Evolutionary conservation across 2,329 filamentous ascomycete species (phyloP), one percentile per base, ranked within the genome.

Genomic region (Aspergillus sp.): DNA sequence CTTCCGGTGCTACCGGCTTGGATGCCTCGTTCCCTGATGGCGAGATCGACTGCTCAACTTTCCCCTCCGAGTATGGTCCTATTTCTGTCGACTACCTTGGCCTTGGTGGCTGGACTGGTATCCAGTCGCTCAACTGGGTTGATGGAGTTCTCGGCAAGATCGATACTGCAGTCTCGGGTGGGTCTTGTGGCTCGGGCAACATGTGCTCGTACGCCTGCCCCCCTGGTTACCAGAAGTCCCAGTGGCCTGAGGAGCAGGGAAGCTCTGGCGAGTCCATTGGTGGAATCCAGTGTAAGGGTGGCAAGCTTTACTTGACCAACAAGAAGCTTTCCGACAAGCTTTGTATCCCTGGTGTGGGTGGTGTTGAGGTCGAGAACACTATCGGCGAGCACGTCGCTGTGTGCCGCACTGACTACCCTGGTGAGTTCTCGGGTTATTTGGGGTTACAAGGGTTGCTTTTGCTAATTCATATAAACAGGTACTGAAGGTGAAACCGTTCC

Each of bases 341-440:
- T 34, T 99, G 95, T 77, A 85, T 89, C 68, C 66, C 77, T 32
- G 92, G 93, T 61, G 83, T 84, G 49, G 85, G 86, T 41, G 85
- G 87, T 63, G 84, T 97, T 64, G 80, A 81, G 58, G 84, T 96
- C 59, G 71, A 87, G 74, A 99, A 96, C 82, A 85, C 88, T 55
- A 81, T 97, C 34, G 70, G 75, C 49, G 71, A 84, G 38, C 77
- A 83, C 43, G 88, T 90, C 26, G 83, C 89, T 44, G 84, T 96
- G 66, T 99, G 95, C 85, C 91, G 91, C 75, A 98, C 95, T 64
- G 92, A 97, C 75, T 99, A 99, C 78, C 95, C 95, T 61, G 93
- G 92, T 83, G 71, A 72, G 74, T 64, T 64, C 22, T 34, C 18
- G 8, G 7, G 22, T 32, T 7, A 5, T 38, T 12, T 26, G n/a